Evolutionary conservation across 345 rosid species (phyloP).

Genomic region (Dipteronia sinensis): DNA sequence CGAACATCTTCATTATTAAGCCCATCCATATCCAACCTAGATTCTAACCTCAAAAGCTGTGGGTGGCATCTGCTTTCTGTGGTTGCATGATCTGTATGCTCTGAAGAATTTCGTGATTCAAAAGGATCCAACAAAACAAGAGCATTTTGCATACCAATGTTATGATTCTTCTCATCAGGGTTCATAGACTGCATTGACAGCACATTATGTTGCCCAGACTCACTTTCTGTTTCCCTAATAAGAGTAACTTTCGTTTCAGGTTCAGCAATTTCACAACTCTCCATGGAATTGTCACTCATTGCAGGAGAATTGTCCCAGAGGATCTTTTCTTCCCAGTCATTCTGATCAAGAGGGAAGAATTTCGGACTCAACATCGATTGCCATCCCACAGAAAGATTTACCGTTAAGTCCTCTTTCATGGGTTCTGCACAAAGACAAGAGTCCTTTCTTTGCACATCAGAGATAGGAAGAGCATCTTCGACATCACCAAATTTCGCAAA

Average conservation of each 20-base stretch:
- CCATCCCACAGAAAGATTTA: constrained; percentile 48
- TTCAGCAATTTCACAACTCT: constrained; percentile 43
- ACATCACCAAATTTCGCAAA: constrained; percentile 39
- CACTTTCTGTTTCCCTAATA: constrained; percentile 39
- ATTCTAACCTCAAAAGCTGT: constrained; percentile 84
- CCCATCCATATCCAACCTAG: constrained; percentile 44
- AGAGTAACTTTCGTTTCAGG: constrained; percentile 36
- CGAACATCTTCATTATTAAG: constrained; percentile 27
- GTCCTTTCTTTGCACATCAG: constrained; percentile 45
- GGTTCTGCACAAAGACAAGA: constrained; percentile 64
- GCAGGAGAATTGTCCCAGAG: constrained; percentile 77
- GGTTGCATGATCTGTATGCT: constrained; percentile 23
- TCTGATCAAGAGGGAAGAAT: constrained; percentile 81
- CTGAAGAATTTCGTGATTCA: constrained; percentile 40
- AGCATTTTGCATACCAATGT: constrained; percentile 32
- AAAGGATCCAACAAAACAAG: constrained; percentile 57
- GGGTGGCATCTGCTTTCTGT: constrained; percentile 63
- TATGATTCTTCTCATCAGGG: constrained; percentile 39
- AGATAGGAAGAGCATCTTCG: constrained; percentile 34
- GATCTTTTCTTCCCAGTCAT: constrained; percentile 88
- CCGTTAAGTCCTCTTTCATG: constrained; percentile 49
- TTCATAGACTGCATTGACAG: constrained; percentile 18
- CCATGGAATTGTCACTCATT: constrained; percentile 40
- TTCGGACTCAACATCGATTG: constrained; percentile 47
- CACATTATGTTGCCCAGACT: constrained; percentile 35